phyloP scores from a whole-genome alignment of 2,329 filamentous ascomycete species.

The Ascochyta clinopodiicola region DNA sequence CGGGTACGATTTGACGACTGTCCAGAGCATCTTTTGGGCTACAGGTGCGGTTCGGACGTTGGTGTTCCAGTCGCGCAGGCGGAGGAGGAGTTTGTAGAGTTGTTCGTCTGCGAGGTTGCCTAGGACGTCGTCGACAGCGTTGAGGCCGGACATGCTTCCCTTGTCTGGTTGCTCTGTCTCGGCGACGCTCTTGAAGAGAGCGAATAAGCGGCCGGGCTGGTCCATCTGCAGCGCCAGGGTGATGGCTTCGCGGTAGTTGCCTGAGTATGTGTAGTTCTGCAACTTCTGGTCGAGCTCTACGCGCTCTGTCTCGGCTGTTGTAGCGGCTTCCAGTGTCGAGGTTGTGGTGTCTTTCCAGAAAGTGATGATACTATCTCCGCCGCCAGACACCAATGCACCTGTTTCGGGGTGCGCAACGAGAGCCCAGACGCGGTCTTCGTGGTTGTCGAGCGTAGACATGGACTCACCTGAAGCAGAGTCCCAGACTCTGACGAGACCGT shows the following conservation, averaged over 20 bases:
- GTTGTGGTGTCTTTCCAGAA: slow-evolving; percentile 95
- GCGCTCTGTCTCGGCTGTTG: slow-evolving; percentile 75
- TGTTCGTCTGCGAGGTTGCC: slow-evolving; percentile 82
- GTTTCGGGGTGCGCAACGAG: slow-evolving; percentile 70
- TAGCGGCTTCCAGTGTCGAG: slow-evolving; percentile 76
- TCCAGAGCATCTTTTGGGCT: slow-evolving; percentile 83
- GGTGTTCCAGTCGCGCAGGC: slow-evolving; percentile 95
- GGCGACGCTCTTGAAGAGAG: slow-evolving; percentile 82
- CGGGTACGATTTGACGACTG: slow-evolving; percentile 80
- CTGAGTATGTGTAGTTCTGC: slow-evolving; percentile 87
- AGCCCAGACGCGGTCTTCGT: slow-evolving; percentile 95
- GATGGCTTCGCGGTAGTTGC: slow-evolving; percentile 91
- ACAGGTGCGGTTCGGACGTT: slow-evolving; percentile 86
- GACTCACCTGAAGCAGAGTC: slow-evolving; percentile 83
- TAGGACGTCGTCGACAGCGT: slow-evolving; percentile 81
- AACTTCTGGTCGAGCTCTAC: slow-evolving; percentile 95
- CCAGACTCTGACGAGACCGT: slow-evolving; percentile 97
- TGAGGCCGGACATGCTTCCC: slow-evolving; percentile 68
- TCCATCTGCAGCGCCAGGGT: slow-evolving; percentile 91
- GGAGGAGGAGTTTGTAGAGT: slow-evolving; percentile 79
- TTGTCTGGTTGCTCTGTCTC: slow-evolving; percentile 66
- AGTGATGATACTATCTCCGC: slow-evolving; percentile 88
- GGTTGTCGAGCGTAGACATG: slow-evolving; percentile 92
- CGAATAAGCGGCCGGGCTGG: slow-evolving; percentile 85
- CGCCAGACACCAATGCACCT: slow-evolving; percentile 84